These are phyloP conservation scores for Candida dajiaensis DNA, from an alignment of 805 yeast genomes.

Conservation along the genomic window DNA sequence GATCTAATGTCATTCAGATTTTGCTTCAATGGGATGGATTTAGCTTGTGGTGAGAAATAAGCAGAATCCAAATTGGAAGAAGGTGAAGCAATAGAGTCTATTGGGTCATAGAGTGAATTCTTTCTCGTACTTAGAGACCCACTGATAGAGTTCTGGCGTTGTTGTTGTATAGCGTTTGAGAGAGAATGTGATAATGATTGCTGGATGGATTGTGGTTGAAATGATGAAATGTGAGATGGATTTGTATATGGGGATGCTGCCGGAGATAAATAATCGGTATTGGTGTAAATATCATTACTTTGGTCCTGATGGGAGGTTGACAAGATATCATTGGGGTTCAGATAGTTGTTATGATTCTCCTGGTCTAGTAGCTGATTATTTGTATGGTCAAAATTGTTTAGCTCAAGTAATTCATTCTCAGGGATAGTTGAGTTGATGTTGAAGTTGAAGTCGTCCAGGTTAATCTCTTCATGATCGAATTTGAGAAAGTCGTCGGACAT, in stretches of 20 bases:
- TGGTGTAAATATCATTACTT: background rate
- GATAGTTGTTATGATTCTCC: background rate
- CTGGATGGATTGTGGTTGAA: constrained; percentile 14
- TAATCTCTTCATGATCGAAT: constrained; percentile 15
- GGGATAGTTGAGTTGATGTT: constrained; percentile 23
- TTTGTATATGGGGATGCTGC: constrained; percentile 19
- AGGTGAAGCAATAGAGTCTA: constrained; percentile 17
- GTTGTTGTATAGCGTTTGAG: constrained; percentile 1
- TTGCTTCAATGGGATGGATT: constrained; percentile 10
- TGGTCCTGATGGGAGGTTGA: background rate
- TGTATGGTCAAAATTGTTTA: constrained; percentile 5
- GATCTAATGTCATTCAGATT: background rate
- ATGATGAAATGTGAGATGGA: constrained; percentile 14
- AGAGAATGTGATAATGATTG: constrained; percentile 2
- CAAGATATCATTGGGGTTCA: background rate
- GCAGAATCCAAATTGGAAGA: constrained; percentile 16
- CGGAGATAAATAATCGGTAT: constrained; percentile 16
- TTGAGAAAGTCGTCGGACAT: constrained; percentile 23
- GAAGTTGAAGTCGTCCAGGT: constrained; percentile 22
- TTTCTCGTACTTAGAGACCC: constrained; percentile 8
- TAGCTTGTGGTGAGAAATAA: constrained; percentile 23
- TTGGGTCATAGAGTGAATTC: constrained; percentile 19
- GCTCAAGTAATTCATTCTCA: constrained; percentile 24
- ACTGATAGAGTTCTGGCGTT: constrained; percentile 4
- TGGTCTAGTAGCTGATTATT: background rate